These are phyloP conservation scores for Carpinus viminea DNA, from an alignment of 306 rosid species.

Conservation along the genomic window DNA sequence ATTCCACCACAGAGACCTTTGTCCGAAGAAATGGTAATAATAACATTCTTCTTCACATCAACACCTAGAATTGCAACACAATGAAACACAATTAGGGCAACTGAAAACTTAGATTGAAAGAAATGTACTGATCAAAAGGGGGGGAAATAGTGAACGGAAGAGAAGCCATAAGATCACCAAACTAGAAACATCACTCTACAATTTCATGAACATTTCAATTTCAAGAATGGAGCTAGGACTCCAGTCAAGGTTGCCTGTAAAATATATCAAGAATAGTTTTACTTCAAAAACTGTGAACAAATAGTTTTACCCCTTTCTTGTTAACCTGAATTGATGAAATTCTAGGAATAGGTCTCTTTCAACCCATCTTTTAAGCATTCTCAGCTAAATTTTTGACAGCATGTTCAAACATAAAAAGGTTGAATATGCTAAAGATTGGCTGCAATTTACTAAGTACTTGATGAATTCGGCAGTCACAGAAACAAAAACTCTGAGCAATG, in stretches of 20 bases:
- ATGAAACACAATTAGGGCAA: slow-evolving; percentile 19
- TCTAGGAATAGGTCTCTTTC: background rate
- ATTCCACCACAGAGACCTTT: slow-evolving; percentile 99
- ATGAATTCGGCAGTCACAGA: too few relatives aligned
- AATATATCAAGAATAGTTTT: background rate
- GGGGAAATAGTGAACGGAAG: background rate
- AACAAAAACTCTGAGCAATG: background rate
- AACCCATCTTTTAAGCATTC: background rate
- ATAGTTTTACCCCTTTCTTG: background rate
- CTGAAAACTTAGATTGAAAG: slow-evolving; percentile 4
- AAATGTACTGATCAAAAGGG: background rate
- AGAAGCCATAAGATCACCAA: background rate
- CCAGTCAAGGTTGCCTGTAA: background rate
- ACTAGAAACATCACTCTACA: background rate
- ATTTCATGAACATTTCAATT: background rate
- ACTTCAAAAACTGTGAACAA: background rate
- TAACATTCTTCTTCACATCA: slow-evolving; percentile 74
- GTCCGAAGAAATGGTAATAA: slow-evolving; percentile 88
- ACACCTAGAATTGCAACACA: slow-evolving; percentile 50
- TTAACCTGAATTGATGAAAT: background rate
- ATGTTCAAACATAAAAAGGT: background rate
- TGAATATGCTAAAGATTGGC: background rate
- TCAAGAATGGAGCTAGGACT: background rate
- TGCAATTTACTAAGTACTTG: background rate
- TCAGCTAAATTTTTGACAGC: background rate